Conservation (phyloP, 164 flowering plant genomes). For the Stephania japonica region DNA sequence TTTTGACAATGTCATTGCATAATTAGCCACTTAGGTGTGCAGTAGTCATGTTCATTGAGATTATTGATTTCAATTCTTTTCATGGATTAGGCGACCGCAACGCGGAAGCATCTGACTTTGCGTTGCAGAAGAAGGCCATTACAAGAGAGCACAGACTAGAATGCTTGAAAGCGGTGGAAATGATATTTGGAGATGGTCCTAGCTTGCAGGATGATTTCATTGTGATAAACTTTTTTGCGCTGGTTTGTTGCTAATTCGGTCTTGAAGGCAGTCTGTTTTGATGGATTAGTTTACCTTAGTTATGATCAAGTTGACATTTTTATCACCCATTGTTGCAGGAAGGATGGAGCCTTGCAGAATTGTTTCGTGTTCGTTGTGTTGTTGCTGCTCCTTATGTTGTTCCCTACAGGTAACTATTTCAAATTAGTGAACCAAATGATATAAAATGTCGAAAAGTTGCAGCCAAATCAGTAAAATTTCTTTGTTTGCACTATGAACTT, state of each 20-base stretch:
- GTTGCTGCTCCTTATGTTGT: constrained; percentile 94
- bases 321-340: constrained; percentile 41
- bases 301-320: not conserved
- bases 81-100: constrained; percentile 32
- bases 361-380: constrained; percentile 63
- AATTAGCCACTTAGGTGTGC: too few relatives aligned
- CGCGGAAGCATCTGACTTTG: constrained; percentile 24
- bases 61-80: not conserved
- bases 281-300: not conserved
- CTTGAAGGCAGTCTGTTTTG: not conserved
- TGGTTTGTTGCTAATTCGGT: constrained; percentile 35
- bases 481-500: not conserved
- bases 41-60: not conserved
- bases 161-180: constrained; percentile 54
- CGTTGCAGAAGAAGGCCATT: constrained; percentile 35
- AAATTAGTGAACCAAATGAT: not conserved
- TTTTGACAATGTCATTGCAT: not conserved
- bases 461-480: not conserved
- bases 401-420: constrained; percentile 60
- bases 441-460: not conserved
- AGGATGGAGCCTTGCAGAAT: constrained; percentile 97
- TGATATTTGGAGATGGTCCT: constrained; percentile 48
- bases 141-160: constrained; percentile 53
- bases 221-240: constrained; percentile 81
- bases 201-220: constrained; percentile 62